A percentile compares a stretch with the other conserved stretches of the same genome.
phyloP scores from a whole-genome alignment of 176 grass and related monocot species.

The Poa pratensis region DNA sequence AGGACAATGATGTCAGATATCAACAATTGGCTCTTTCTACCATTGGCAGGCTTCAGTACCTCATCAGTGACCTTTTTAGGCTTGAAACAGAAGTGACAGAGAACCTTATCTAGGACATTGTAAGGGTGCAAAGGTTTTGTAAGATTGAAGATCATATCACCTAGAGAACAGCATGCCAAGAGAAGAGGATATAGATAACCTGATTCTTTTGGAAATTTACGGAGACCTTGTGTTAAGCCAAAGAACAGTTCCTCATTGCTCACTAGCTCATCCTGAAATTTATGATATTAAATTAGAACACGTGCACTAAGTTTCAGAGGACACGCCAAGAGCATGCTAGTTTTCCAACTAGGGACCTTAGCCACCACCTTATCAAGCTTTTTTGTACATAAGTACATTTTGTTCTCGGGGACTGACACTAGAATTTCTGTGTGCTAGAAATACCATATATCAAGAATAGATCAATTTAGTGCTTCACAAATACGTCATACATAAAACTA shows the following conservation, averaged over 20 bases:
- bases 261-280: conserved; percentile 88
- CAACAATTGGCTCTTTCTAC: conserved; percentile 84
- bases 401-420: background rate
- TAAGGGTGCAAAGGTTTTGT: conserved; percentile 25
- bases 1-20: conserved; percentile 96
- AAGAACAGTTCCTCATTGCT: conserved; percentile 95
- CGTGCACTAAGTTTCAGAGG: background rate
- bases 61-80: conserved; percentile 70
- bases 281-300: conserved; percentile 33
- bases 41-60: conserved; percentile 67
- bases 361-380: background rate
- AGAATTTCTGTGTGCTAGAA: background rate
- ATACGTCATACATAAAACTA: conserved; percentile 18
- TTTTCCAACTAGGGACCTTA: background rate
- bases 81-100: conserved; percentile 96
- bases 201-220: conserved; percentile 99
- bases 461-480: conserved; percentile 23
- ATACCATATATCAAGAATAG: conserved; percentile 6
- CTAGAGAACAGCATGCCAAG: conserved; percentile 16
- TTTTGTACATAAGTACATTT: background rate
- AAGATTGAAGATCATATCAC: conserved; percentile 14
- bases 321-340: conserved; percentile 9
- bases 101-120: conserved; percentile 77
- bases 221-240: conserved; percentile 88
- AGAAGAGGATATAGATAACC: conserved; percentile 54